Conservation (phyloP, 2,329 filamentous ascomycete species). For the Colletotrichum navitas region DNA sequence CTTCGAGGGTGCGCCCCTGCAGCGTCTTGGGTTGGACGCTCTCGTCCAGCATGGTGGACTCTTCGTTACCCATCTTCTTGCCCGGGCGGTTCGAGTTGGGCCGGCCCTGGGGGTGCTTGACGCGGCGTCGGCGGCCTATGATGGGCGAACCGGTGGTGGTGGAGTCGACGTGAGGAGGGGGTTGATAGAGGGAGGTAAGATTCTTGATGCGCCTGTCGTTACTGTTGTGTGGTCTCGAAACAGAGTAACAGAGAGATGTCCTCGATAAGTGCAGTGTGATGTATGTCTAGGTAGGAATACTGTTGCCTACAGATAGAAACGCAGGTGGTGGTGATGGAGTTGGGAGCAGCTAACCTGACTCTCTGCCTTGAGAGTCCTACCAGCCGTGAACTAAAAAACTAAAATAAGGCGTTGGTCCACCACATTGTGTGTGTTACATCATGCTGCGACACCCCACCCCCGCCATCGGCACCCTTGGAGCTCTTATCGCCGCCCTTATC, state of each 20-base stretch:
- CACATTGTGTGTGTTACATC: slow-evolving; percentile 34
- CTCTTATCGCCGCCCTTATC: slow-evolving; percentile 35
- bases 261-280: neutral
- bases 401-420: slow-evolving; percentile 27
- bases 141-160: slow-evolving; percentile 44
- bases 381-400: slow-evolving; percentile 11
- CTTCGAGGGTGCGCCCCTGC: slow-evolving; percentile 75
- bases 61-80: slow-evolving; percentile 87
- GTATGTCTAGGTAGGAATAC: neutral
- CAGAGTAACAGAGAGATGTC: neutral
- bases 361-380: slow-evolving; percentile 6
- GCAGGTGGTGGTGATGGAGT: neutral
- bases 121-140: slow-evolving; percentile 56
- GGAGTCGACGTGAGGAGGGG: slow-evolving; percentile 17
- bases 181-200: neutral
- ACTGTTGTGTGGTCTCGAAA: neutral
- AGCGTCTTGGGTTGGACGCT: slow-evolving; percentile 75
- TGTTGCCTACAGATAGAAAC: neutral
- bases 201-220: neutral
- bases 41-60: slow-evolving; percentile 76
- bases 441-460: slow-evolving; percentile 34
- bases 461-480: slow-evolving; percentile 20
- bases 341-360: neutral
- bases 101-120: slow-evolving; percentile 52
- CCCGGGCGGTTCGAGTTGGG: slow-evolving; percentile 49